Percentiles rank a stretch among this genome's conserved stretches.
Evolutionary conservation across 495 filamentous ascomycete genomes (phyloP).

Genomic region (Podospora pseudopauciseta): DNA sequence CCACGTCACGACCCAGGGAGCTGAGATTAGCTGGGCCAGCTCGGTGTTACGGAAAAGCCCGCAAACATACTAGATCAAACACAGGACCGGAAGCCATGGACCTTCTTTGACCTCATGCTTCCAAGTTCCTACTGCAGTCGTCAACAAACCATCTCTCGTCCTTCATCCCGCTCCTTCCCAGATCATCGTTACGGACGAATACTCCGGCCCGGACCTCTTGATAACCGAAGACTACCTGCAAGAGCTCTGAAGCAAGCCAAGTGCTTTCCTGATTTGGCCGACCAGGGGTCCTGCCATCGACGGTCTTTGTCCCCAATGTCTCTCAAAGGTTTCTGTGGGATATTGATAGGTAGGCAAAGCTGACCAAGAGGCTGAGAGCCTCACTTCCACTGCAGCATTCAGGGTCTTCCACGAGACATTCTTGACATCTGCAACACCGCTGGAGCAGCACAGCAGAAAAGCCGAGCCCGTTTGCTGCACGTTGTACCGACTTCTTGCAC

Average conservation of each 20-base stretch:
- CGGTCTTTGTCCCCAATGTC: not conserved
- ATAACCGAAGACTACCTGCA: not conserved
- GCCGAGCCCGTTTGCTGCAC: not conserved
- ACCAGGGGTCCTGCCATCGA: not conserved
- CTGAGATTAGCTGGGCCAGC: not conserved
- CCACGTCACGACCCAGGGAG: not conserved
- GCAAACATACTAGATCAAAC: not conserved
- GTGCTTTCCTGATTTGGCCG: not conserved
- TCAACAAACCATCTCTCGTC: not conserved
- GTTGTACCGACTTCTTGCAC: not conserved
- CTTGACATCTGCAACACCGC: not conserved
- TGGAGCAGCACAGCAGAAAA: conserved; percentile 1
- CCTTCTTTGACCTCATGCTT: not conserved
- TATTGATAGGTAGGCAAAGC: not conserved
- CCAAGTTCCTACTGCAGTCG: not conserved
- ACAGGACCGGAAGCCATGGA: not conserved
- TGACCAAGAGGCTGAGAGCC: not conserved
- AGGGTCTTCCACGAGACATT: not conserved
- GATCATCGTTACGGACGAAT: not conserved
- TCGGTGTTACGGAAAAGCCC: not conserved
- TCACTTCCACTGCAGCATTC: not conserved
- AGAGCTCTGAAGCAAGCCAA: not conserved
- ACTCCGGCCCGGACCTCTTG: not conserved
- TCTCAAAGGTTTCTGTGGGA: not conserved
- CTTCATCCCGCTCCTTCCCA: not conserved